These are phyloP conservation scores for Saccharomyces eubayanus DNA, from an alignment of 805 yeast genomes.

Conservation along the genomic window DNA sequence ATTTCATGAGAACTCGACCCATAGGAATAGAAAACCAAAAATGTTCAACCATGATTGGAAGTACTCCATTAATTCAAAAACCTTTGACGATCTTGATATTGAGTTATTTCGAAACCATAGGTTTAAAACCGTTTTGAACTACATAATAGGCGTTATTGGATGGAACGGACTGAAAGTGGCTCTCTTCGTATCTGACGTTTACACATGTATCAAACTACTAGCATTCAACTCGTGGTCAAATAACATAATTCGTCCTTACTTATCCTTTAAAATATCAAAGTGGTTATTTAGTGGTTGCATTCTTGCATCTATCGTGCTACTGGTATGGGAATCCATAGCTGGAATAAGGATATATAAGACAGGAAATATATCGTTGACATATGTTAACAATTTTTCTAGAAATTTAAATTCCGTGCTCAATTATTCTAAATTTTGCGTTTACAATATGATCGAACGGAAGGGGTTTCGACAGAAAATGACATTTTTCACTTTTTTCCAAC, in stretches of 20 bases:
- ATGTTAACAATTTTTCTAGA: slow-evolving; percentile 58
- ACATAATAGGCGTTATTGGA: slow-evolving; percentile 18
- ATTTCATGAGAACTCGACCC: neutral
- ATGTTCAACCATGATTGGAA: slow-evolving; percentile 25
- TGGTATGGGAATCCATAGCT: slow-evolving; percentile 48
- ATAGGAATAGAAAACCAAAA: neutral
- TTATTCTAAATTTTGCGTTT: slow-evolving; percentile 65
- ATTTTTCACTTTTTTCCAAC: slow-evolving; percentile 54
- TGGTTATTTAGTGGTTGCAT: slow-evolving; percentile 83
- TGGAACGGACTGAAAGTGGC: slow-evolving; percentile 43
- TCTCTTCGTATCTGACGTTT: slow-evolving; percentile 61
- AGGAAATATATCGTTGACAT: slow-evolving; percentile 58
- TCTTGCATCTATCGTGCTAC: slow-evolving; percentile 52
- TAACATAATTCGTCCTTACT: slow-evolving; percentile 38
- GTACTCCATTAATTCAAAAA: slow-evolving; percentile 20
- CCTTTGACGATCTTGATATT: slow-evolving; percentile 23
- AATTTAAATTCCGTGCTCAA: slow-evolving; percentile 46
- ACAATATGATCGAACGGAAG: slow-evolving; percentile 59
- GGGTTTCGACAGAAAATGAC: slow-evolving; percentile 59
- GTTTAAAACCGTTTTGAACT: slow-evolving; percentile 17
- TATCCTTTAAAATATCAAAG: slow-evolving; percentile 43
- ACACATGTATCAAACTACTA: slow-evolving; percentile 66
- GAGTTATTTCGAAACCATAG: slow-evolving; percentile 16
- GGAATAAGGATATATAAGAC: slow-evolving; percentile 54
- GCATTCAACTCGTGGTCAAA: slow-evolving; percentile 67